phyloP scores from a whole-genome alignment of 805 yeast genomes.

The Komagataella pseudopastoris region DNA sequence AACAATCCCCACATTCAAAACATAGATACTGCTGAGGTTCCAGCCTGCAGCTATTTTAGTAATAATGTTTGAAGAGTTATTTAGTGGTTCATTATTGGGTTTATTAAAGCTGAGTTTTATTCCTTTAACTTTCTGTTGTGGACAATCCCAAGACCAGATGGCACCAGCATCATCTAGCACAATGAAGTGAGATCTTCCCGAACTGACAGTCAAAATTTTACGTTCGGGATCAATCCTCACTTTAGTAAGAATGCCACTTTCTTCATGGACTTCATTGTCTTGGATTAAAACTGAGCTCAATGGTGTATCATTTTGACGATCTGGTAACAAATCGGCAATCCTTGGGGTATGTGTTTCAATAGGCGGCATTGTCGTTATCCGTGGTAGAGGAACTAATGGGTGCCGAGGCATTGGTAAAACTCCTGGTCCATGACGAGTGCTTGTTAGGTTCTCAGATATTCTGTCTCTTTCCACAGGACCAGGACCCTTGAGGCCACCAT shows the following conservation, averaged over 20 bases:
- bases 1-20: constrained; percentile 38
- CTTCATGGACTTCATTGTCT: not conserved
- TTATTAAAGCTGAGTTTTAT: constrained; percentile 26
- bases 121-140: constrained; percentile 23
- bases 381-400: not conserved
- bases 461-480: constrained; percentile 24
- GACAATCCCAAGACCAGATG: constrained; percentile 52
- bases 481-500: constrained; percentile 26
- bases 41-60: constrained; percentile 52
- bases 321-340: not conserved
- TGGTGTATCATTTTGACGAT: not conserved
- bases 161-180: constrained; percentile 37
- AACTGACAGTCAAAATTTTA: constrained; percentile 32
- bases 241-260: not conserved
- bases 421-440: not conserved
- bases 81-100: constrained; percentile 2
- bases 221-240: constrained; percentile 6
- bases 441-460: not conserved
- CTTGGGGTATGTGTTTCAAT: constrained; percentile 4
- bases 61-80: constrained; percentile 15
- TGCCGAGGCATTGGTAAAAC: constrained; percentile 1
- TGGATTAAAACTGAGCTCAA: not conserved
- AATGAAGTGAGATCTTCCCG: constrained; percentile 54
- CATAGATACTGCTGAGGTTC: constrained; percentile 39
- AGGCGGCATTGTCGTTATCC: not conserved